A percentile compares a stretch with the other conserved stretches of the same genome.
phyloP scores from a whole-genome alignment of 805 yeast genomes.

The Candida khao-thaluensis region DNA sequence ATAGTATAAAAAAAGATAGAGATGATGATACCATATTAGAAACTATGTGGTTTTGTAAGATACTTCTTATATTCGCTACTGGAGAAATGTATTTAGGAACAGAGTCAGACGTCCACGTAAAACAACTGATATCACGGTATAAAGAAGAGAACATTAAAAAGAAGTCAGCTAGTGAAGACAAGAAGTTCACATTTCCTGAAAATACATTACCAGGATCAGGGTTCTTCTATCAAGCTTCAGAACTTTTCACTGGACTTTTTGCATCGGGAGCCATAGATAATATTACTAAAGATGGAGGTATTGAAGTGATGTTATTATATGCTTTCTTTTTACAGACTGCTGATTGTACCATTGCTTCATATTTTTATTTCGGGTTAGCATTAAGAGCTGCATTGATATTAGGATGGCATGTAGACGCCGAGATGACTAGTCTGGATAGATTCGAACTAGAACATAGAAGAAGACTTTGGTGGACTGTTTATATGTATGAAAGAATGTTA shows the following conservation, averaged over 20 bases:
- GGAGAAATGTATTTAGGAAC: slow-evolving; percentile 85
- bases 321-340: slow-evolving; percentile 83
- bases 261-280: slow-evolving; percentile 80
- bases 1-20: slow-evolving; percentile 41
- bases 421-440: slow-evolving; percentile 53
- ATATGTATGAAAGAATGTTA: slow-evolving; percentile 64
- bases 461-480: slow-evolving; percentile 50
- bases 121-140: slow-evolving; percentile 26
- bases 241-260: slow-evolving; percentile 70
- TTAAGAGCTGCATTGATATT: slow-evolving; percentile 66
- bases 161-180: slow-evolving; percentile 13
- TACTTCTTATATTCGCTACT: slow-evolving; percentile 67
- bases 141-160: slow-evolving; percentile 15
- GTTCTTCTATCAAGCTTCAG: slow-evolving; percentile 77
- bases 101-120: slow-evolving; percentile 60
- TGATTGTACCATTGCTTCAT: slow-evolving; percentile 78
- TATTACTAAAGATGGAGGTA: slow-evolving; percentile 75
- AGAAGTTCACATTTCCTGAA: slow-evolving; percentile 16
- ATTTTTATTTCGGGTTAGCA: slow-evolving; percentile 77
- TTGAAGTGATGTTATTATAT: slow-evolving; percentile 70
- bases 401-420: slow-evolving; percentile 84
- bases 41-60: slow-evolving; percentile 79
- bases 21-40: slow-evolving; percentile 62
- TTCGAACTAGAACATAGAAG: slow-evolving; percentile 55
- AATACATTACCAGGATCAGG: slow-evolving; percentile 73